phyloP scores from a whole-genome alignment of 139 green algal species.

The Spirogloea muscicola region DNA sequence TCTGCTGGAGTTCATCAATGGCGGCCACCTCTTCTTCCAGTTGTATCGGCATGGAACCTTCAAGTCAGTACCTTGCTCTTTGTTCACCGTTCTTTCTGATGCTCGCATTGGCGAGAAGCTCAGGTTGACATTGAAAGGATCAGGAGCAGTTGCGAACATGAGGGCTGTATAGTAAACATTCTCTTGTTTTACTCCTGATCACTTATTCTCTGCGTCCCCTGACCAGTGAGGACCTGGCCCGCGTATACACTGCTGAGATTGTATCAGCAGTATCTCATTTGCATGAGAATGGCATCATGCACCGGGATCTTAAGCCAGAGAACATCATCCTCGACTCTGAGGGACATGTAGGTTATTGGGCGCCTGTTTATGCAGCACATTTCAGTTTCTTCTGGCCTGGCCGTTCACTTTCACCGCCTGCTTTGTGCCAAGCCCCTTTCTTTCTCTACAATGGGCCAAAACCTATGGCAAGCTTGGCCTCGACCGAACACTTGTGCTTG shows the following conservation, averaged over 20 bases:
- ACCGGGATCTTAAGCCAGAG: conserved; percentile 81
- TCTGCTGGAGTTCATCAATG: conserved; percentile 97
- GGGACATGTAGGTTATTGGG: conserved; percentile 64
- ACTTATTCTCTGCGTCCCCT: too few species aligned
- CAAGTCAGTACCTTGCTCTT: conserved; percentile 1
- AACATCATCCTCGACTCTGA: conserved; percentile 93
- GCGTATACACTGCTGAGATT: conserved; percentile 92
- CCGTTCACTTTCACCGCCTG: background rate
- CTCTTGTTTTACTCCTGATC: too few species aligned
- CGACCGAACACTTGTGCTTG: too few species aligned
- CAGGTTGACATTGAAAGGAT: too few species aligned
- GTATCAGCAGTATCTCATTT: conserved; percentile 87
- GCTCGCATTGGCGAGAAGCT: too few species aligned
- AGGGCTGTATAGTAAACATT: too few species aligned
- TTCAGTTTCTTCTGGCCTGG: background rate
- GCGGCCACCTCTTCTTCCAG: conserved; percentile 97
- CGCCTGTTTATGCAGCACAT: too few species aligned
- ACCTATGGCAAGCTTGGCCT: background rate
- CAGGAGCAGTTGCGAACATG: too few species aligned
- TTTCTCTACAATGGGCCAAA: background rate
- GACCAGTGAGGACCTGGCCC: conserved; percentile 73
- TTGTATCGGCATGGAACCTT: conserved; percentile 74
- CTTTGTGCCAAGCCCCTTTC: background rate
- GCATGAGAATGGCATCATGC: conserved; percentile 67
- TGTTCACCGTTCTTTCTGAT: too few species aligned